A percentile compares a stretch with the other conserved stretches of the same genome.
Conservation (phyloP, 192 early-diverging fungal species). For the Bifiguratus adelaidae region DNA sequence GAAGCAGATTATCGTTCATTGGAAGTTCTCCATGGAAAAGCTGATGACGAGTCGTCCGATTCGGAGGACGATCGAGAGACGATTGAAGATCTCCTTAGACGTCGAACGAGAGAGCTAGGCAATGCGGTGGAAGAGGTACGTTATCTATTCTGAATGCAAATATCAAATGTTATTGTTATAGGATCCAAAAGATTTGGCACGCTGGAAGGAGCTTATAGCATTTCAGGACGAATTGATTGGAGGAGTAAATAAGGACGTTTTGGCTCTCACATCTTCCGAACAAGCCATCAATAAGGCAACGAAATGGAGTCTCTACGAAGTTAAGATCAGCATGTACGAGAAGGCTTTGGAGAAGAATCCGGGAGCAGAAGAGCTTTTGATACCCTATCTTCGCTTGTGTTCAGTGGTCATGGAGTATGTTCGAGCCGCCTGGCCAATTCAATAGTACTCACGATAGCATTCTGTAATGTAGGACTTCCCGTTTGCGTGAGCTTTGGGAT, state of each 20-base stretch:
- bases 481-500: no score
- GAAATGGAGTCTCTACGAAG: slow-evolving; percentile 27
- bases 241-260: slow-evolving; percentile 9
- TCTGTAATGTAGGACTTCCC: no score
- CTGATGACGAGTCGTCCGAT: not conserved
- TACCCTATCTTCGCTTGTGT: slow-evolving; percentile 34
- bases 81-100: no score
- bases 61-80: no score
- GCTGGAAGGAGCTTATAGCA: slow-evolving; percentile 41
- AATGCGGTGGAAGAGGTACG: not conserved
- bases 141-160: not conserved
- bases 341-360: slow-evolving; percentile 39
- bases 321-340: slow-evolving; percentile 45
- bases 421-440: not conserved
- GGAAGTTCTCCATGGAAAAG: not conserved
- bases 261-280: not conserved
- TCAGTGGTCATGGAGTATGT: slow-evolving; percentile 29
- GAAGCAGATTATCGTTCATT: not conserved
- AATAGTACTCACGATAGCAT: no score
- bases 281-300: slow-evolving; percentile 12
- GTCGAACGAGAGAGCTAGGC: no score
- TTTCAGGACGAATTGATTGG: slow-evolving; percentile 31
- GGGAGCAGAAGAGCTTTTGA: slow-evolving; percentile 19
- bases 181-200: slow-evolving; percentile 26
- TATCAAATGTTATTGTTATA: slow-evolving; percentile 2